phyloP scores from a whole-genome alignment of 2,329 filamentous ascomycete species.

The Dactylella cylindrospora region DNA sequence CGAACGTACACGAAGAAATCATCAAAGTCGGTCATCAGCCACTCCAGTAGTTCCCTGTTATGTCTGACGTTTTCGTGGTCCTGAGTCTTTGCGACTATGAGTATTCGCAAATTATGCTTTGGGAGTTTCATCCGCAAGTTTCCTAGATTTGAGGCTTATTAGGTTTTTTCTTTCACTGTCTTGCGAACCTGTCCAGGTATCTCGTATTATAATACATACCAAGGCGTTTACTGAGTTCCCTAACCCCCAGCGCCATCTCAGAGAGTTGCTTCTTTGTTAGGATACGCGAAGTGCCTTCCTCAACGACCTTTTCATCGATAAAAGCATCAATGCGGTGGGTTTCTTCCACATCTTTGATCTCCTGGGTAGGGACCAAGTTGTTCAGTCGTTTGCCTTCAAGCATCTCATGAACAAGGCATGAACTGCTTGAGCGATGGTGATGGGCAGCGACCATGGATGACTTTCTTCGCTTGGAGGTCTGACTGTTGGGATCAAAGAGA shows the following conservation, averaged over 20 bases:
- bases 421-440: conserved; percentile 52
- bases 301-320: conserved; percentile 48
- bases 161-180: too few species aligned
- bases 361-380: conserved; percentile 53
- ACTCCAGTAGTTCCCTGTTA: conserved; percentile 73
- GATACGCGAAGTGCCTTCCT: conserved; percentile 66
- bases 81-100: conserved; percentile 88
- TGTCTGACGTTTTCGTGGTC: conserved; percentile 76
- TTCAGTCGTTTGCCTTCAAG: conserved; percentile 60
- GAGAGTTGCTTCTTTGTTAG: conserved; percentile 92
- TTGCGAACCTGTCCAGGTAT: background rate
- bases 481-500: conserved; percentile 63
- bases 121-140: conserved; percentile 68
- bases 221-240: conserved; percentile 82
- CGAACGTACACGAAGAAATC: conserved; percentile 70
- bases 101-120: conserved; percentile 78
- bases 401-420: conserved; percentile 67
- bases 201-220: conserved; percentile 56
- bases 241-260: conserved; percentile 95
- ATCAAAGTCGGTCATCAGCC: conserved; percentile 74
- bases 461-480: conserved; percentile 62
- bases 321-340: conserved; percentile 34
- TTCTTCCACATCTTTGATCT: conserved; percentile 45
- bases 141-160: too few species aligned
- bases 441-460: conserved; percentile 64